Evolutionary conservation across 1,284 basidiomycete species (phyloP), one percentile per base, ranked within the genome.

Genomic region (Schizophyllum amplum): DNA sequence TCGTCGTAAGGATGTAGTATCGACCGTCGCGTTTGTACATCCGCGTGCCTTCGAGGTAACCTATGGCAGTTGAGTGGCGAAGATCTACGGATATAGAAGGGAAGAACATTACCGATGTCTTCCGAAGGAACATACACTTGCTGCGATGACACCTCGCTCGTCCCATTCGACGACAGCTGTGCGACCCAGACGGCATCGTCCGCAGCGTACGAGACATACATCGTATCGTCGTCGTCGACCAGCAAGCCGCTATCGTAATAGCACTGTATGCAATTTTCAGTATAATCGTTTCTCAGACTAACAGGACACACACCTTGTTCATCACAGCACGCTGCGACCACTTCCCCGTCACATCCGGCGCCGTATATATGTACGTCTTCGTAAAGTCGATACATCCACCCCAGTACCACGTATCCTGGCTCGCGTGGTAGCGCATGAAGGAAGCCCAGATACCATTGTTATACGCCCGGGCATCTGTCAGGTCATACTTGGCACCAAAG

Each of bases 361-460:
- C 57, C 24, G 57, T 54, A 42, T 64, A 66, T 46, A 64, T 59
- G 55, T 63, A 61, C 3, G 64, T 62, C 51, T 47, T 63, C 21
- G 21, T 26, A 52, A 61, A 62, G 33, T 65, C 65, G 50, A 64
- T 59, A 33, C 66, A 68, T 1, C 65, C 64, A 48, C 65, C 62
- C 67, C 67, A 67, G 53, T 62, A 66, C 60, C 62, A 68, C 24
- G 50, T 59, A n/a, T 61, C 59, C 23, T 62, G 59, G 52, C 55
- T 57, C 24, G 65, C 53, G 20, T 57, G 55, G 54, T 61, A 64
- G 47, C 55, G 59, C 50, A 67, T 60, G 47, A 58, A 65, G 11
- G 65, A 66, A 11, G 67, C 66, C 65, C 65, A 67, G 42, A 68
- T 64, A 25, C 66, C 67, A 46, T 60, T 51, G 13, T 65, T 61